phyloP scores from a whole-genome alignment of 768 basidiomycete species.

The Calocybe cyanea region DNA sequence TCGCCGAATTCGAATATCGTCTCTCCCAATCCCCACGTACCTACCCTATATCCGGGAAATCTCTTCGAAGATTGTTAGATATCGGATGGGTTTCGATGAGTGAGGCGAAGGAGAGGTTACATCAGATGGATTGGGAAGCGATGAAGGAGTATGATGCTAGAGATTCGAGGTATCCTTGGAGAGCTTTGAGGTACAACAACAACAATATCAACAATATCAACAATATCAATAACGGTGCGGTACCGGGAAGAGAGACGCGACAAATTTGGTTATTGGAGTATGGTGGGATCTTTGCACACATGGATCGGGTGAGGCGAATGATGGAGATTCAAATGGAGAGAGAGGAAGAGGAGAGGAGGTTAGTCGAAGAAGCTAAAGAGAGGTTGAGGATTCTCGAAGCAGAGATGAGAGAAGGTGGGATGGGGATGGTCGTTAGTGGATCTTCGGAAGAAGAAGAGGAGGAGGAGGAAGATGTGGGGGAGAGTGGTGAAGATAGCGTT shows the following conservation, averaged over 20 bases:
- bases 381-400: constrained; percentile 10
- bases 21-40: constrained; percentile 25
- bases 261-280: constrained; percentile 5
- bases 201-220: too few relatives aligned
- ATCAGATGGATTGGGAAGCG: constrained; percentile 31
- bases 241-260: constrained; percentile 13
- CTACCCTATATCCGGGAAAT: constrained; percentile 32
- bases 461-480: too few relatives aligned
- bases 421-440: constrained; percentile 10
- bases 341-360: constrained; percentile 9
- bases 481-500: too few relatives aligned
- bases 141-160: constrained; percentile 25
- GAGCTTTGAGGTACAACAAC: constrained; percentile 13
- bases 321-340: constrained; percentile 11
- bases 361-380: constrained; percentile 12
- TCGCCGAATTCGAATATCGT: constrained; percentile 38
- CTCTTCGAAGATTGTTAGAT: constrained; percentile 32
- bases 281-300: constrained; percentile 3
- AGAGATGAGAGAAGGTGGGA: constrained; percentile 8
- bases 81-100: constrained; percentile 34
- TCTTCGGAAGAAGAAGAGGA: constrained; percentile 4
- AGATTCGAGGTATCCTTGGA: constrained; percentile 15
- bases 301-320: constrained; percentile 11
- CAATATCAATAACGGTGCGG: too few relatives aligned
- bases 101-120: constrained; percentile 28